Evolutionary conservation across 2,329 filamentous ascomycete species (phyloP).

Genomic region (Claviceps citrina): DNA sequence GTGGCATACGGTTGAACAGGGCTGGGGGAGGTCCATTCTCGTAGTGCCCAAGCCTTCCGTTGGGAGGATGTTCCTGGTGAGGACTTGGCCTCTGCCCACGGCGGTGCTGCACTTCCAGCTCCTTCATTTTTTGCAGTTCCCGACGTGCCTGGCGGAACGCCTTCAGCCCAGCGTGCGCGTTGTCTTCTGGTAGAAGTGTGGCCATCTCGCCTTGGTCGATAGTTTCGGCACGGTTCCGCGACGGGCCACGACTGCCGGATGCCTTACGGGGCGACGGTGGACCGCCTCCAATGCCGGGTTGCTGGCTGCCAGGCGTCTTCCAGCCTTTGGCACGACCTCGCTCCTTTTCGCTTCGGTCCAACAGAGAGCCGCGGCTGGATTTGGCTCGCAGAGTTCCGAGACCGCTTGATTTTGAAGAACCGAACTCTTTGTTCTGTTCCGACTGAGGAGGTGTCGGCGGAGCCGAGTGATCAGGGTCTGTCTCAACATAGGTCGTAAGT

Average conservation of each 20-base stretch:
- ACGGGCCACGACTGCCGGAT: slow-evolving; percentile 7
- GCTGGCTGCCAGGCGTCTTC: slow-evolving; percentile 45
- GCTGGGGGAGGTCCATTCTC: slow-evolving; percentile 31
- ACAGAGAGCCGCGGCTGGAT: slow-evolving; percentile 51
- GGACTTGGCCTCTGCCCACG: slow-evolving; percentile 13
- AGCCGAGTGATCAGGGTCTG: slow-evolving; percentile 30
- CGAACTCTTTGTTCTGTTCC: slow-evolving; percentile 19
- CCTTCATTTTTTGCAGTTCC: slow-evolving; percentile 40
- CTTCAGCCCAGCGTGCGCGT: slow-evolving; percentile 34
- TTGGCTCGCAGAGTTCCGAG: slow-evolving; percentile 51
- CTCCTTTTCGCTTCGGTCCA: slow-evolving; percentile 28
- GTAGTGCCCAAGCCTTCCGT: slow-evolving; percentile 24
- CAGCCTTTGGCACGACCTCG: slow-evolving; percentile 36
- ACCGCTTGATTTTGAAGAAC: slow-evolving; percentile 33
- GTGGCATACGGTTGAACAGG: slow-evolving; percentile 29
- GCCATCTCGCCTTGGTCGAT: not conserved
- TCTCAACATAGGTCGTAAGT: slow-evolving; percentile 52
- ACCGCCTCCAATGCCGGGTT: slow-evolving; percentile 24
- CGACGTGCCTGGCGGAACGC: slow-evolving; percentile 43
- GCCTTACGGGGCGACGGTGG: slow-evolving; percentile 25
- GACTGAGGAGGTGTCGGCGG: slow-evolving; percentile 18
- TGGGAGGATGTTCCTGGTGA: slow-evolving; percentile 11
- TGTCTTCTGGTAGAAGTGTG: slow-evolving; percentile 23
- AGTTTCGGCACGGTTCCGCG: not conserved
- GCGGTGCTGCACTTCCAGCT: slow-evolving; percentile 32